These are phyloP conservation scores for Erodium trifolium DNA, from an alignment of 441 rosid species.

Conservation along the genomic window DNA sequence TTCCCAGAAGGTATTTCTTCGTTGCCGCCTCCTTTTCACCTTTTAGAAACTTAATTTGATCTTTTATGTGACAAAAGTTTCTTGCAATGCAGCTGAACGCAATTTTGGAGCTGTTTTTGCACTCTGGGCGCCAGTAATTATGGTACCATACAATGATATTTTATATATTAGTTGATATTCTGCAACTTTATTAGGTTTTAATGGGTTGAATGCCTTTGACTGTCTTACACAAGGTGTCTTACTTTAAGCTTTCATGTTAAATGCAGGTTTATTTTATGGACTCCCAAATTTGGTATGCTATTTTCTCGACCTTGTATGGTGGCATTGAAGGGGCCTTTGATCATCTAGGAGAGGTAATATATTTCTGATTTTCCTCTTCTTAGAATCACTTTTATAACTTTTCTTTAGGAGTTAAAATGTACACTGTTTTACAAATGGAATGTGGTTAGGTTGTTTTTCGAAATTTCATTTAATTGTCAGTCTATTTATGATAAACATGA, in stretches of 20 bases:
- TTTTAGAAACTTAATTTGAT: conserved; percentile 5
- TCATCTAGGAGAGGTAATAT: conserved; percentile 89
- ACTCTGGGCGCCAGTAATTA: conserved; percentile 75
- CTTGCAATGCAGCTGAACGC: conserved; percentile 40
- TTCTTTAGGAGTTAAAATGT: not conserved
- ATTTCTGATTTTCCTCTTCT: conserved; percentile 12
- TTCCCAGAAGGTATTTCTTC: conserved; percentile 57
- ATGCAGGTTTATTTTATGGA: conserved; percentile 94
- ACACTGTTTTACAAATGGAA: not conserved
- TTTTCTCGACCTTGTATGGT: conserved; percentile 84
- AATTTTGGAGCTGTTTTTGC: conserved; percentile 72
- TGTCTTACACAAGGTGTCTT: not conserved
- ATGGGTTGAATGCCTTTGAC: not conserved
- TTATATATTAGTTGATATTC: not conserved
- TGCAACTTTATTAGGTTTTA: too few relatives aligned
- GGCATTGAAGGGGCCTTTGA: conserved; percentile 92
- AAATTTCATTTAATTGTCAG: not conserved
- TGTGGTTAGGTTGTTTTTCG: not conserved
- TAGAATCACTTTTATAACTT: not conserved
- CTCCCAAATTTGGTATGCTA: conserved; percentile 94
- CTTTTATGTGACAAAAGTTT: conserved; percentile 9
- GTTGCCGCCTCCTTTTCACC: conserved; percentile 19
- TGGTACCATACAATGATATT: conserved; percentile 34
- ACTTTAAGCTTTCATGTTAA: conserved; percentile 13
- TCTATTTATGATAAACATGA: not conserved